phyloP scores from a whole-genome alignment of 345 rosid species.

The Moricandia moricandioides region DNA sequence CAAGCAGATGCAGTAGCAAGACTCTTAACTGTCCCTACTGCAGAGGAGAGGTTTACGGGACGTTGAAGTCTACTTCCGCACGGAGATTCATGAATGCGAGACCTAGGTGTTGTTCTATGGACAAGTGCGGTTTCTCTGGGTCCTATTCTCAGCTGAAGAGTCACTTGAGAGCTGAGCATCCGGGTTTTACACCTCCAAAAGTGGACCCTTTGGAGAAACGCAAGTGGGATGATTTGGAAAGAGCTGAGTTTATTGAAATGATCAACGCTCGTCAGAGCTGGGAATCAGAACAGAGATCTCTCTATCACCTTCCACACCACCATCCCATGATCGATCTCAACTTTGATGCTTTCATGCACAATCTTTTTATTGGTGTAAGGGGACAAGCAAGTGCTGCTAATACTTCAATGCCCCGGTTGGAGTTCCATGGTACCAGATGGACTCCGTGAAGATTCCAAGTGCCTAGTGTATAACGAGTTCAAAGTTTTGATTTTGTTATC shows the following conservation, averaged over 20 bases:
- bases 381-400: background rate
- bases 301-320: conserved; percentile 22
- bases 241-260: conserved; percentile 43
- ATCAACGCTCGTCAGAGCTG: conserved; percentile 31
- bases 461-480: background rate
- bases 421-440: conserved; percentile 18
- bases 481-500: conserved; percentile 31
- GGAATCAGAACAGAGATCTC: conserved; percentile 28
- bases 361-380: background rate
- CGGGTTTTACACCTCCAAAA: conserved; percentile 40
- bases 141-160: conserved; percentile 53
- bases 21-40: conserved; percentile 56
- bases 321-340: conserved; percentile 32
- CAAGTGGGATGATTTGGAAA: conserved; percentile 51
- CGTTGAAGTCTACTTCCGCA: conserved; percentile 45
- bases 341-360: conserved; percentile 24
- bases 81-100: conserved; percentile 58
- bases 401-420: conserved; percentile 1
- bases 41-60: conserved; percentile 54
- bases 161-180: conserved; percentile 62
- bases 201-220: conserved; percentile 45
- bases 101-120: conserved; percentile 47
- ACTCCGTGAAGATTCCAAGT: conserved; percentile 20
- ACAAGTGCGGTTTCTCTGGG: conserved; percentile 52
- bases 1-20: conserved; percentile 27